Evolutionary conservation across 495 filamentous ascomycete species (phyloP), one percentile per base, ranked within the genome.

Genomic region (Neurospora sp.): DNA sequence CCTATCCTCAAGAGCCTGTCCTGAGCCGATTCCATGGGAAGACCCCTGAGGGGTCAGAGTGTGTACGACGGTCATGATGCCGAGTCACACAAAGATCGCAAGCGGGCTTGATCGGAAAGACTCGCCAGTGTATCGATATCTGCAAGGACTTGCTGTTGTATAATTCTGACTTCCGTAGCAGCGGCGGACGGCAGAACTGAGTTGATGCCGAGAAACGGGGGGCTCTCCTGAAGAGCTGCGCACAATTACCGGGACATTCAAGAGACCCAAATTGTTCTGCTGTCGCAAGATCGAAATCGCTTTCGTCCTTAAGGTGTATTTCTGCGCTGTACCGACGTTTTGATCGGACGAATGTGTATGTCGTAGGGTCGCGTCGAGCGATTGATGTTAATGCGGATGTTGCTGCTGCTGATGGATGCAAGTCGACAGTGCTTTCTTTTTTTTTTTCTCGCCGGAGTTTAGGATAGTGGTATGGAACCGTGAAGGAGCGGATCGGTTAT

Each of bases 1-100:
- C 74, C 93, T 90, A 80, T 98, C 96, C 81, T 92, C 90, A 14
- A 94, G 85, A 40, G 87, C 86, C 70, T 83, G 72, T 38, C 85
- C 84, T 35, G 53, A 35, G 48, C 78, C 80, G 70, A 77, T 73
- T 69, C 75, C 78, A 71, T 82, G 81, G 72, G 87, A 85, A 48
- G 86, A 83, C 78, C 85, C 86, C 74, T 89, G 85, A 74, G 88
- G 84, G 78, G 88, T 84, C 68, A 86, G 75, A 70, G 93, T 90
- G 78, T 91, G 88, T 78, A 87, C 83, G 79, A 91, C 86, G 35
- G 90, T 89, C 92, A 94, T 94, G 71, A 76, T 89, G 79, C 75
- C 27, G 70, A 35, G 70, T 40, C 40, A 70, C 39, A 40, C 27
- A 40, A n/a, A 31, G 27, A 42, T 44, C 39, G 40, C 68, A 38